These are phyloP conservation scores for Ustulina deusta DNA, from an alignment of 2,329 filamentous ascomycete species.

Conservation along the genomic window DNA sequence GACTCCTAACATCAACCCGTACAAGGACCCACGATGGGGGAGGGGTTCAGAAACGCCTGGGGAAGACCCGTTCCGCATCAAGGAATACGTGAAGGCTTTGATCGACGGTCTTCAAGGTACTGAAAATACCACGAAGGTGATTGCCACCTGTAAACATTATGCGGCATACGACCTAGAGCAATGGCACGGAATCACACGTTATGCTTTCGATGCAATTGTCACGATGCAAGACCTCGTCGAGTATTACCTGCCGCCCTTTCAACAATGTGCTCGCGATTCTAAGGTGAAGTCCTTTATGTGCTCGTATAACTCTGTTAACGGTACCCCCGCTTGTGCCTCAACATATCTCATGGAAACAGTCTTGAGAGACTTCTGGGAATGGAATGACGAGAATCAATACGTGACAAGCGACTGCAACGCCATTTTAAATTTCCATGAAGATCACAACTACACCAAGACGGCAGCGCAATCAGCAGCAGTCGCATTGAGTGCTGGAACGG, in stretches of 20 bases:
- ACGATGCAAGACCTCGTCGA: conserved; percentile 72
- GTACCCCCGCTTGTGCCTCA: conserved; percentile 72
- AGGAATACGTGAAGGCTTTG: conserved; percentile 64
- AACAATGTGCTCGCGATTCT: conserved; percentile 70
- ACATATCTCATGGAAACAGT: conserved; percentile 72
- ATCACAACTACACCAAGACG: conserved; percentile 55
- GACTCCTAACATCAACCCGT: conserved; percentile 50
- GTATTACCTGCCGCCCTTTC: conserved; percentile 75
- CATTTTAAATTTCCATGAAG: conserved; percentile 66
- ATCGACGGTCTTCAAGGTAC: conserved; percentile 64
- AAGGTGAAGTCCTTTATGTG: conserved; percentile 71
- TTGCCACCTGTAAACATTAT: conserved; percentile 71
- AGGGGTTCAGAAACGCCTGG: conserved; percentile 49
- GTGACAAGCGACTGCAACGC: conserved; percentile 76
- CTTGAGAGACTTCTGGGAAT: conserved; percentile 74
- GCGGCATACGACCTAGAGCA: conserved; percentile 68
- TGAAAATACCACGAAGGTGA: conserved; percentile 53
- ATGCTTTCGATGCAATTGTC: conserved; percentile 68
- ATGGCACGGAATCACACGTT: conserved; percentile 58
- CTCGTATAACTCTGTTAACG: conserved; percentile 74
- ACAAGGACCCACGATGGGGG: conserved; percentile 48
- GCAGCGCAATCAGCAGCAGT: conserved; percentile 52
- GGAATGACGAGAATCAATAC: conserved; percentile 70
- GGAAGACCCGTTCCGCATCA: conserved; percentile 57
- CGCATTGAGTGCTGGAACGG: conserved; percentile 53